phyloP scores from a whole-genome alignment of 129 eudicot species.

The Flaveria brownii region DNA sequence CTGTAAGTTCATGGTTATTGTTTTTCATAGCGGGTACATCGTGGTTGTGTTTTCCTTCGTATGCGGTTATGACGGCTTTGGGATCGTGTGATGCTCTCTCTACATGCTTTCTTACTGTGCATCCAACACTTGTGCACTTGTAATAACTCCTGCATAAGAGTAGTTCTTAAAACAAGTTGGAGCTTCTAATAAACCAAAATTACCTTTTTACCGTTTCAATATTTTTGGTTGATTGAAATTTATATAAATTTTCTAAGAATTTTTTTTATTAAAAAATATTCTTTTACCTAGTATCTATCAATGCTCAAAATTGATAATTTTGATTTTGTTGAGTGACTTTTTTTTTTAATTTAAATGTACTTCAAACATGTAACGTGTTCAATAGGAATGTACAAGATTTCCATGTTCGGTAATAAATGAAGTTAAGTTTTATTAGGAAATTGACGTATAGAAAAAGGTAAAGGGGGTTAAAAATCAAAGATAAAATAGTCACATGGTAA shows the following conservation, averaged over 20 bases:
- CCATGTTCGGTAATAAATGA: not conserved
- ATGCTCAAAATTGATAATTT: not conserved
- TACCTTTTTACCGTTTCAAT: not conserved
- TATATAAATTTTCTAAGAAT: not conserved
- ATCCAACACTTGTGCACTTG: conserved; percentile 91
- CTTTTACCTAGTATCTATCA: not conserved
- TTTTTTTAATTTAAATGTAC: not conserved
- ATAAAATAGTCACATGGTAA: not conserved
- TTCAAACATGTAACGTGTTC: not conserved
- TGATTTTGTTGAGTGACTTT: not conserved
- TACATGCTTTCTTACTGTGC: conserved; percentile 89
- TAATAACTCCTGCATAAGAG: conserved; percentile 75
- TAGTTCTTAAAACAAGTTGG: conserved; percentile 3
- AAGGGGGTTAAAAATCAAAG: not conserved
- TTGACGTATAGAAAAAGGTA: not conserved
- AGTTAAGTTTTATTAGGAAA: not conserved
- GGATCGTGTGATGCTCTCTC: conserved; percentile 97
- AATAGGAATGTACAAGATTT: not conserved
- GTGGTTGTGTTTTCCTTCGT: conserved; percentile 95
- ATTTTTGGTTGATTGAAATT: not conserved
- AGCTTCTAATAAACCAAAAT: not conserved
- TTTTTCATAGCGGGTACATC: conserved; percentile 74
- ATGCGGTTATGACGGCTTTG: conserved; percentile 92
- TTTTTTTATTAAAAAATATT: not conserved
- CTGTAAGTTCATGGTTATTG: conserved; percentile 52